phyloP scores from a whole-genome alignment of 73 alveolate species.

The Stentor coeruleus region DNA sequence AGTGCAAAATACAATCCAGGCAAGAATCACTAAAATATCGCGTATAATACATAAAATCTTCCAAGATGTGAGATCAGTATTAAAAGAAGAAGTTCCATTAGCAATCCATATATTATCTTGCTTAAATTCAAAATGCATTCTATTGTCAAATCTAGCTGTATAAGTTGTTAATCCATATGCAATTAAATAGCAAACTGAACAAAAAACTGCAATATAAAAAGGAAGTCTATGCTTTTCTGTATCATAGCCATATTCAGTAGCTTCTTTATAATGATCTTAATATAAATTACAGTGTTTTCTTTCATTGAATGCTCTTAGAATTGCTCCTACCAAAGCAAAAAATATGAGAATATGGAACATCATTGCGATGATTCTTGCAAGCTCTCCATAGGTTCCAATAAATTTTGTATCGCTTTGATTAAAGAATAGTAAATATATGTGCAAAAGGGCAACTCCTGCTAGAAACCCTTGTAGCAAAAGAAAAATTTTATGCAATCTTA shows the following conservation, averaged over 20 bases:
- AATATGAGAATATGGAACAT: background rate
- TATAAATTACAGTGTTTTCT: constrained; percentile 3
- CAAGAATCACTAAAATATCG: constrained; percentile 10
- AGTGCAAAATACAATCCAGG: constrained; percentile 3
- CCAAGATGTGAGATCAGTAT: background rate
- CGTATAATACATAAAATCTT: background rate
- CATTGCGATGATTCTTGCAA: background rate
- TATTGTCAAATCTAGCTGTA: background rate
- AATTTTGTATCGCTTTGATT: background rate
- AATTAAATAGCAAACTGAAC: background rate
- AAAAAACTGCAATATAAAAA: background rate
- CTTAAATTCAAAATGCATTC: background rate
- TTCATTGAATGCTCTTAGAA: background rate
- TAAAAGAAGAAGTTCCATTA: background rate
- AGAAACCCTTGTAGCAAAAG: constrained; percentile 6
- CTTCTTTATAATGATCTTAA: background rate
- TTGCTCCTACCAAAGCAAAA: constrained; percentile 14
- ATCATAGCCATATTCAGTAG: constrained; percentile 2
- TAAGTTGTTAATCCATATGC: background rate
- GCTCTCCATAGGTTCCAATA: background rate
- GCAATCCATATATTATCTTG: background rate
- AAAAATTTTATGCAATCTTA: background rate
- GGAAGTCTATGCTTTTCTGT: background rate
- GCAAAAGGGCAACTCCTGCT: background rate
- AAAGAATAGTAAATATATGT: background rate